These are phyloP conservation scores for Halophytophthora batemanensis DNA, from an alignment of 352 stramenopile genomes.

Conservation along the genomic window DNA sequence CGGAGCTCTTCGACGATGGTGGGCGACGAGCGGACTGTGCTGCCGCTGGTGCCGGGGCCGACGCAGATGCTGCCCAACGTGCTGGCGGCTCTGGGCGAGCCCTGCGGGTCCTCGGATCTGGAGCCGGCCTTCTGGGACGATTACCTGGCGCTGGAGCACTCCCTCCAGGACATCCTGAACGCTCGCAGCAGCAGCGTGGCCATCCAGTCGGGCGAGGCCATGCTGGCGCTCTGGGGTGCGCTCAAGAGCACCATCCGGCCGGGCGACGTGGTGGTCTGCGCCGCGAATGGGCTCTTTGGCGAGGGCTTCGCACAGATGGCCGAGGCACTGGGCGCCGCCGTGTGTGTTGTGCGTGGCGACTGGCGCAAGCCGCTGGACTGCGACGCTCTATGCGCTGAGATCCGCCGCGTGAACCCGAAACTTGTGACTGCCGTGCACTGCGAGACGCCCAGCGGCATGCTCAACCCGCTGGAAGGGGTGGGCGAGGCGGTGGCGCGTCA, in stretches of 20 bases:
- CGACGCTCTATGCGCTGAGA: conserved; percentile 28
- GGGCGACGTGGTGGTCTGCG: conserved; percentile 45
- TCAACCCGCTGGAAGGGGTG: conserved; percentile 41
- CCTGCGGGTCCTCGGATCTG: conserved; percentile 43
- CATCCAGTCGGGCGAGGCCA: conserved; percentile 59
- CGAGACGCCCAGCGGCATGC: conserved; percentile 44
- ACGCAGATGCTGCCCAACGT: conserved; percentile 41
- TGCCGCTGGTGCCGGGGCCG: conserved; percentile 38
- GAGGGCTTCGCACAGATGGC: conserved; percentile 52
- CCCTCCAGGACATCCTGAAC: conserved; percentile 32
- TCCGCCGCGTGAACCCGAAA: conserved; percentile 39
- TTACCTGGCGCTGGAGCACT: conserved; percentile 39
- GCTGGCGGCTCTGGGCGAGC: conserved; percentile 22
- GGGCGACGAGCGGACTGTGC: conserved; percentile 10
- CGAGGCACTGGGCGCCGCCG: conserved; percentile 32
- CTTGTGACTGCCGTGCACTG: conserved; percentile 56
- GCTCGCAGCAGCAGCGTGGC: conserved; percentile 32
- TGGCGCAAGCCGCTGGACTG: conserved; percentile 41
- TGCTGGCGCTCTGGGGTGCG: conserved; percentile 50
- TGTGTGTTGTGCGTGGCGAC: conserved; percentile 33
- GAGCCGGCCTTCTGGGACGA: conserved; percentile 54
- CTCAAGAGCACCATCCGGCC: conserved; percentile 42
- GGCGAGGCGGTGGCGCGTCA: conserved; percentile 35
- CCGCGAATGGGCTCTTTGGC: conserved; percentile 45
- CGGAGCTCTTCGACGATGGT: conserved; percentile 6